Conservation (phyloP, 2,329 filamentous ascomycete genomes). For the Neurospora sp. region DNA sequence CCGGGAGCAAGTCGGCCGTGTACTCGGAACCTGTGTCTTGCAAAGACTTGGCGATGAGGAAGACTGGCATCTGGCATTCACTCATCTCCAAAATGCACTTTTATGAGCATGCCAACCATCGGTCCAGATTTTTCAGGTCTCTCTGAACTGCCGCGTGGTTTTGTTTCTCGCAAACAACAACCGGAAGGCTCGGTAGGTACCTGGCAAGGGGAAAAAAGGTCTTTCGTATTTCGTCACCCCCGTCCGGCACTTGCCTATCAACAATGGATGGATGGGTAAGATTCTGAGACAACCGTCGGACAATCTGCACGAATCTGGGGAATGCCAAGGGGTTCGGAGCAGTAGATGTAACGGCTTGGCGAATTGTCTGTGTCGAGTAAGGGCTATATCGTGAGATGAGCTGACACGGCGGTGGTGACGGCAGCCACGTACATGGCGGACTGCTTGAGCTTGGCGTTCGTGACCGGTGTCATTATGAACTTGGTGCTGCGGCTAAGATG, state of each 20-base stretch:
- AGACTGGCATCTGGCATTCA: background rate
- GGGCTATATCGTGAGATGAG: background rate
- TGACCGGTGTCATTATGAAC: background rate
- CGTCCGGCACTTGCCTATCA: background rate
- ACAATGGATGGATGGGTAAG: background rate
- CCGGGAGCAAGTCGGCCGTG: background rate
- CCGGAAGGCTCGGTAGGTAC: background rate
- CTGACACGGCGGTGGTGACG: background rate
- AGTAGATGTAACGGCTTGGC: background rate
- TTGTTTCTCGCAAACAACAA: background rate
- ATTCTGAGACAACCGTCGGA: background rate
- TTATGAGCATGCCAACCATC: background rate
- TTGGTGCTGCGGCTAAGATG: background rate
- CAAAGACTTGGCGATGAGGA: background rate
- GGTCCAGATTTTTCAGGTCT: background rate
- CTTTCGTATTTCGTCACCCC: background rate
- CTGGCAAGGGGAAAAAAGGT: background rate
- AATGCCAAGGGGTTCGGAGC: background rate
- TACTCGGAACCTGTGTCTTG: background rate
- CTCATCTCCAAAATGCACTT: background rate
- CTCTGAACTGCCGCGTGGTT: background rate
- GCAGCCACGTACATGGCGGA: background rate
- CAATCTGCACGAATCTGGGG: background rate
- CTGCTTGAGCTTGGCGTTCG: background rate
- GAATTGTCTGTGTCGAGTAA: background rate